Evolutionary conservation across 1,284 basidiomycete species (phyloP).

Genomic region (Vanrija sp.): DNA sequence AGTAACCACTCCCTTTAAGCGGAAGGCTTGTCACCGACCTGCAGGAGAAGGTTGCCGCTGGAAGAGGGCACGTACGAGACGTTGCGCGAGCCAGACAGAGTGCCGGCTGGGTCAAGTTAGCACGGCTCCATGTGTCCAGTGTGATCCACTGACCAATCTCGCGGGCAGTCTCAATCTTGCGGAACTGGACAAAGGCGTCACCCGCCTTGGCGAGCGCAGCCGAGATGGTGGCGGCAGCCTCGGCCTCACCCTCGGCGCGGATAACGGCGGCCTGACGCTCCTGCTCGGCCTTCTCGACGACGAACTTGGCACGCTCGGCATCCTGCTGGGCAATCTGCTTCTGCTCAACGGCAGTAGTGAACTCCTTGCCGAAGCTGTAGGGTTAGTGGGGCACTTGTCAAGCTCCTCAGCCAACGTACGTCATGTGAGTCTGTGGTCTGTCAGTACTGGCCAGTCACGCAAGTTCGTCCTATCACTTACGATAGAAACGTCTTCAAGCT

Average conservation of each 20-base stretch:
- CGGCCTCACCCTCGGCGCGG: conserved; percentile 96
- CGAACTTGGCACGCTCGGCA: conserved; percentile 97
- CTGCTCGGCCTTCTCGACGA: conserved; percentile 95
- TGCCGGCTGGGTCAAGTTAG: conserved; percentile 50
- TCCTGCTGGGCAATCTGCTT: conserved; percentile 67
- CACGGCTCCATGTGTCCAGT: background rate
- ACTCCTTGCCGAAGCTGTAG: conserved; percentile 49
- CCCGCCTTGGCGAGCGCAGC: conserved; percentile 79
- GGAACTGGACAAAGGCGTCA: conserved; percentile 89
- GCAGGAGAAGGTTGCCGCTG: conserved; percentile 72
- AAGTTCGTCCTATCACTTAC: conserved; percentile 13
- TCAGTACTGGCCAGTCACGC: background rate
- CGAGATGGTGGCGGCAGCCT: conserved; percentile 91
- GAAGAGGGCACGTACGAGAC: conserved; percentile 83
- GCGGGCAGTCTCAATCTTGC: conserved; percentile 97
- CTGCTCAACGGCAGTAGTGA: conserved; percentile 84
- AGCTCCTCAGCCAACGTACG: conserved; percentile 18
- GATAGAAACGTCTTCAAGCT: conserved; percentile 96
- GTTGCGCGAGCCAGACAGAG: conserved; percentile 71
- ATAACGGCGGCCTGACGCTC: conserved; percentile 98
- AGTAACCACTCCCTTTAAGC: conserved; percentile 5
- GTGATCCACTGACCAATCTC: conserved; percentile 60
- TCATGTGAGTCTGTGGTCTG: conserved; percentile 53
- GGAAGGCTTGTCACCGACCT: conserved; percentile 61
- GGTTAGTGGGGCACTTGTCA: background rate